Conservation (phyloP, 345 rosid genomes). For the Limnanthes douglasii region DNA sequence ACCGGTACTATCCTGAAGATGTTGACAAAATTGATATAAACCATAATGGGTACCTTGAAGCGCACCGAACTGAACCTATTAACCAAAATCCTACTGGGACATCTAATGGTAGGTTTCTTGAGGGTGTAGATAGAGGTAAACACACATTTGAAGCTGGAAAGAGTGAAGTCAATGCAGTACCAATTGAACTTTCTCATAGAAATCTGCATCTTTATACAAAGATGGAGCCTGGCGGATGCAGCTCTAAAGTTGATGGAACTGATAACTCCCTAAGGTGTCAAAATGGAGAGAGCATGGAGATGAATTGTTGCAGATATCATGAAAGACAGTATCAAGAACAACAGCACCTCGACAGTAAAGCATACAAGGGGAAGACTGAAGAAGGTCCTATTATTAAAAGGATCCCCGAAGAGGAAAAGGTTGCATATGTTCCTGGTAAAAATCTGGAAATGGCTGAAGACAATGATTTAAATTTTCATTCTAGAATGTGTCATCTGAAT, state of each 20-base stretch:
- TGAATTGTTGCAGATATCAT: too few species aligned
- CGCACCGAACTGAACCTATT: not conserved
- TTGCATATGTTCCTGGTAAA: not conserved
- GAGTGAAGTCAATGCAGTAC: not conserved
- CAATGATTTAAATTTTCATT: not conserved
- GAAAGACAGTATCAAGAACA: not conserved
- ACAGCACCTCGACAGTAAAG: not conserved
- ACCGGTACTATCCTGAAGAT: too few species aligned
- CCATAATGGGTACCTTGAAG: not conserved
- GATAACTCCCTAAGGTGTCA: not conserved
- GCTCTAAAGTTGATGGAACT: conserved; percentile 4
- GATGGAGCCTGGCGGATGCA: conserved; percentile 7
- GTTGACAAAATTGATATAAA: too few species aligned
- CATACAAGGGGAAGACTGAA: not conserved
- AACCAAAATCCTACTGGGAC: not conserved
- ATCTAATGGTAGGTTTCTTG: too few species aligned
- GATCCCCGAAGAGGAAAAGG: too few species aligned
- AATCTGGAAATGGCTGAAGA: not conserved
- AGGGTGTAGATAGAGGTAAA: not conserved
- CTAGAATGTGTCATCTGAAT: too few species aligned
- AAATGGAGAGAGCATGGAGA: not conserved
- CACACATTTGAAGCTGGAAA: not conserved
- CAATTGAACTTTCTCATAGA: not conserved
- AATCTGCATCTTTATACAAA: not conserved
- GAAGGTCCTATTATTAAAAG: not conserved